Base-by-base conservation (phyloP, 441 rosid genomes). In the Erysimum cheiri region DNA sequence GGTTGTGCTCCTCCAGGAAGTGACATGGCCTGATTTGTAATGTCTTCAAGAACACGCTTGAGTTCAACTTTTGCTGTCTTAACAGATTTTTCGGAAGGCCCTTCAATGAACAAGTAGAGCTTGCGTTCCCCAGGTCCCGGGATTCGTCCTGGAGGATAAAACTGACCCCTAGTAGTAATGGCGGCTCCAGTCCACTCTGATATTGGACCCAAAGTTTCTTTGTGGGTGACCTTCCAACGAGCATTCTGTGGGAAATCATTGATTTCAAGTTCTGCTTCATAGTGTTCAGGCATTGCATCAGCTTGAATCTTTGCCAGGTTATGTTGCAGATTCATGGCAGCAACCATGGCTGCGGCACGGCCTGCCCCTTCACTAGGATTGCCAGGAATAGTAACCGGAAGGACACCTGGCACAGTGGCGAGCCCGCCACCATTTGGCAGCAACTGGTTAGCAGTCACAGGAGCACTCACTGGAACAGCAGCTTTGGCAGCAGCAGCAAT, bases 111-210 rank as follows among this genome's bases (percentile, higher is more conserved):
- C 84, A 94, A 75, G 86, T 86, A 94, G 35, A 94, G 92, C 81
- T 94, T 94, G 61, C 91, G 90, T 12, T 90, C 99, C 71, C 96
- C 96, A 4, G 95, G 86, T 49, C 87, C 96, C 8, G 87, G 59
- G 4, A 67, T 72, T 64, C 85, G 82, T 55, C 96, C 89, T 15
- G 90, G 83, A 2, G 86, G 93, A 71, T 85, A 85, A 73, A 28
- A 91, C 72, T 91, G 90, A 32, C 97, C 97, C 74, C 97, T 84
- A 11, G 96, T 91, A 41, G 98, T 94, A 75, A 94, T 92, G 57
- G 99, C 98, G 50, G 98, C 98, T 65, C 96, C 97, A n/a, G 91
- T 92, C 96, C 97, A 94, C 14, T 92, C 98, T 8, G 96, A 94
- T 74, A 88, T 90, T 8, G 96, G 98, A 50, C 97, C 94, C 89